Percentiles rank a stretch among this genome's conserved stretches.
phyloP scores from a whole-genome alignment of 2,329 filamentous ascomycete species.

The Acarospora socialis region DNA sequence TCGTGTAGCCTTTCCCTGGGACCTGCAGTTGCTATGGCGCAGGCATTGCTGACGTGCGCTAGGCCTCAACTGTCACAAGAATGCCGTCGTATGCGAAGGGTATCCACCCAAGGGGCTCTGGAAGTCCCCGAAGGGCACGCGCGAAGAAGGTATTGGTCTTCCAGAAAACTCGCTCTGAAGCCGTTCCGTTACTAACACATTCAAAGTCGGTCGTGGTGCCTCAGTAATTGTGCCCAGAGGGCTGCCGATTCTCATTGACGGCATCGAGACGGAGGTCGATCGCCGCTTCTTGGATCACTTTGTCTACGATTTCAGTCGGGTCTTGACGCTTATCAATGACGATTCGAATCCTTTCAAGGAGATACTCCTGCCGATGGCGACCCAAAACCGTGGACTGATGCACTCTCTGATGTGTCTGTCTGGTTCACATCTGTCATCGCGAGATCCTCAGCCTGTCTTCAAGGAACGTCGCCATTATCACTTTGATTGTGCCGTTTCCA shows the following conservation, averaged over 20 bases:
- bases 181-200: conserved; percentile 18
- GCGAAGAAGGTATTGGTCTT: conserved; percentile 43
- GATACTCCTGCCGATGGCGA: conserved; percentile 67
- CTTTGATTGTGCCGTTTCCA: conserved; percentile 30
- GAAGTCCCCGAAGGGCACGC: conserved; percentile 69
- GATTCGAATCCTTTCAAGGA: conserved; percentile 75
- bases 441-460: conserved; percentile 35
- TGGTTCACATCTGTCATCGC: conserved; percentile 53
- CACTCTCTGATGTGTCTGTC: conserved; percentile 77
- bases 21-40: too few species aligned
- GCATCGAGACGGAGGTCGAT: conserved; percentile 67
- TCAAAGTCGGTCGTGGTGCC: not conserved
- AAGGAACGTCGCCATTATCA: conserved; percentile 42
- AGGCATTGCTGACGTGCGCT: too few species aligned
- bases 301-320: conserved; percentile 60
- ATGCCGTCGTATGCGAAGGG: conserved; percentile 79
- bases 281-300: conserved; percentile 74
- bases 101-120: conserved; percentile 78
- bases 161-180: conserved; percentile 11
- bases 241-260: conserved; percentile 54
- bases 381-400: conserved; percentile 70
- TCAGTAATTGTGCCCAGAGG: conserved; percentile 27
- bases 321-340: conserved; percentile 70
- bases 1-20: too few species aligned
- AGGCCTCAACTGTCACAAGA: conserved; percentile 86